Conservation (phyloP, 345 rosid genomes). For the Rhizophora apiculata region DNA sequence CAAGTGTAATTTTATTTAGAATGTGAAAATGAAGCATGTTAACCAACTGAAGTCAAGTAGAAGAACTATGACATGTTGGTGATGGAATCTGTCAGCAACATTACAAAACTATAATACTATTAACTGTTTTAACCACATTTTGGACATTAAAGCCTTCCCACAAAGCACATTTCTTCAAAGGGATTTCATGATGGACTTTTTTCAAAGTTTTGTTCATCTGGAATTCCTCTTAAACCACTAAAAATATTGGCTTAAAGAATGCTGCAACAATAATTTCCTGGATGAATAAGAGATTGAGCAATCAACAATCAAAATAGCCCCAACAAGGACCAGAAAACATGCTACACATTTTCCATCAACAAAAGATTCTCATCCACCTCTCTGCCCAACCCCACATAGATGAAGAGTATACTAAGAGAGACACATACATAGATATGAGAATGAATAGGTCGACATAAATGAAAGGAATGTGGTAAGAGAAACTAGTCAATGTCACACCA, state of each 20-base stretch:
- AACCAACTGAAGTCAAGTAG: background rate
- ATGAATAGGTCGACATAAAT: background rate
- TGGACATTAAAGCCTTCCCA: background rate
- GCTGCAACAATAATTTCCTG: background rate
- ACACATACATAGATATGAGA: background rate
- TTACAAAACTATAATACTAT: too few relatives aligned
- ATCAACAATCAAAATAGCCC: background rate
- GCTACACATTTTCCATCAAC: background rate
- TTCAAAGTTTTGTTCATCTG: background rate
- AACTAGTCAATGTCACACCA: conserved; percentile 40
- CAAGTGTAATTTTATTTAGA: background rate
- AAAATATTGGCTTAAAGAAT: background rate
- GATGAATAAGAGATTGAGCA: background rate
- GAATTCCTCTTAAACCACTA: background rate
- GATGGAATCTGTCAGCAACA: too few relatives aligned
- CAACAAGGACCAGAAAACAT: background rate
- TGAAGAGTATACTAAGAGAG: background rate
- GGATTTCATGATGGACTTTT: too few relatives aligned
- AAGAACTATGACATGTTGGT: too few relatives aligned
- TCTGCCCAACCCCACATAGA: background rate
- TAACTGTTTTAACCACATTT: too few relatives aligned
- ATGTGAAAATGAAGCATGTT: background rate
- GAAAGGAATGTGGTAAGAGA: background rate
- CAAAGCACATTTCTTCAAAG: background rate
- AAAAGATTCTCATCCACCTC: background rate